phyloP scores from a whole-genome alignment of 2,329 filamentous ascomycete genomes.

The Aspergillus sp. region DNA sequence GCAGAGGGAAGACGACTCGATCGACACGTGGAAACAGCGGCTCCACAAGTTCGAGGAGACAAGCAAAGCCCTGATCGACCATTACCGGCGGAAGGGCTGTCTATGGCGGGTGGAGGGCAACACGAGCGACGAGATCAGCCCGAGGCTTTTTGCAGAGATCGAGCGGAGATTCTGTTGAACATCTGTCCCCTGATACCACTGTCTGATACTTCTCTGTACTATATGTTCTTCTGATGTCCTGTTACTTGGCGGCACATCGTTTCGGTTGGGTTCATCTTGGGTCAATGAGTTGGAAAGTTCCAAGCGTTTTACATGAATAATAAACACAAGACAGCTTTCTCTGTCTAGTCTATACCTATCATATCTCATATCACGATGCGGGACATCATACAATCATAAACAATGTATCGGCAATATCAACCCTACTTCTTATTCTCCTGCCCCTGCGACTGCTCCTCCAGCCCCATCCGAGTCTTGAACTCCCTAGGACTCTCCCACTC shows the following conservation, averaged over 20 bases:
- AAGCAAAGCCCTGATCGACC: slow-evolving; percentile 78
- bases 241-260: slow-evolving; percentile 10
- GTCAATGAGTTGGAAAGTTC: not conserved
- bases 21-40: slow-evolving; percentile 79
- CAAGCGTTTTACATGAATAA: not conserved
- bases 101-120: slow-evolving; percentile 84
- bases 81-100: slow-evolving; percentile 81
- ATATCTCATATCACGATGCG: not conserved
- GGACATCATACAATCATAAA: slow-evolving; percentile 1
- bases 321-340: not conserved
- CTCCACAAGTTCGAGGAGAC: slow-evolving; percentile 84
- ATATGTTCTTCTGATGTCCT: slow-evolving; percentile 15
- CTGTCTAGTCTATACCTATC: not conserved
- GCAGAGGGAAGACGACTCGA: slow-evolving; percentile 80
- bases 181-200: slow-evolving; percentile 6
- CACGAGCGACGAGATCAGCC: slow-evolving; percentile 91
- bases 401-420: not conserved
- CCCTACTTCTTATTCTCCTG: slow-evolving; percentile 13
- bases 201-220: slow-evolving; percentile 17
- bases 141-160: slow-evolving; percentile 82
- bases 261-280: not conserved
- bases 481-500: slow-evolving; percentile 79
- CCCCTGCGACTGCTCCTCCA: slow-evolving; percentile 31
- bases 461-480: slow-evolving; percentile 68
- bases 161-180: slow-evolving; percentile 65